A percentile compares a stretch with the other conserved stretches of the same genome.
phyloP scores from a whole-genome alignment of 352 stramenopile genomes.

The Phytophthora vignae region DNA sequence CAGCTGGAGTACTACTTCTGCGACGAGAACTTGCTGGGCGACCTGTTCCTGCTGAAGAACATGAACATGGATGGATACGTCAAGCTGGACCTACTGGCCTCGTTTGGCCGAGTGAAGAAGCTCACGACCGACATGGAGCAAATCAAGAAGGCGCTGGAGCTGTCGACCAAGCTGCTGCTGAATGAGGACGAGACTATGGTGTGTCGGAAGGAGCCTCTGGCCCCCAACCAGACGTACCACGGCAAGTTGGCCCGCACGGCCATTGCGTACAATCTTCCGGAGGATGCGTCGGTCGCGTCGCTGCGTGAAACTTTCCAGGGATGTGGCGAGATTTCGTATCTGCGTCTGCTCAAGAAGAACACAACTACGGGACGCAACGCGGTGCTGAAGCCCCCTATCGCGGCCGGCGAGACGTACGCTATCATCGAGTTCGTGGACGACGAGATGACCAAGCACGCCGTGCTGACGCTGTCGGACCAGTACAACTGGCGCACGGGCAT shows the following conservation, averaged over 20 bases:
- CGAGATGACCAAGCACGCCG: constrained; percentile 90
- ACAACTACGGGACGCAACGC: constrained; percentile 87
- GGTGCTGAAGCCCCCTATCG: constrained; percentile 89
- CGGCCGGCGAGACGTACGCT: constrained; percentile 86
- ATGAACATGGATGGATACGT: constrained; percentile 92
- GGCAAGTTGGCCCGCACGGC: constrained; percentile 85
- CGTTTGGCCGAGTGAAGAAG: constrained; percentile 89
- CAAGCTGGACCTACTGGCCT: constrained; percentile 85
- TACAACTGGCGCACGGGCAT: constrained; percentile 91
- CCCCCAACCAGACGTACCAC: constrained; percentile 86
- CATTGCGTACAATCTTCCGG: constrained; percentile 89
- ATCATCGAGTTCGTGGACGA: constrained; percentile 92
- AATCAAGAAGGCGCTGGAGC: constrained; percentile 83
- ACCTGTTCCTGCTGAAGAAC: constrained; percentile 90
- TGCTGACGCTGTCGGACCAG: constrained; percentile 86
- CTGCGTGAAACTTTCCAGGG: constrained; percentile 86
- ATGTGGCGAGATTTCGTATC: constrained; percentile 87
- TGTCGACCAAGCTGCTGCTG: constrained; percentile 87
- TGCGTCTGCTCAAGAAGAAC: constrained; percentile 91
- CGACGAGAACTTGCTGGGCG: constrained; percentile 87
- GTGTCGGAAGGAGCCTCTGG: constrained; percentile 85
- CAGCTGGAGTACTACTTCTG: constrained; percentile 92
- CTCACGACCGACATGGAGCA: constrained; percentile 86
- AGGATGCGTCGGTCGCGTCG: constrained; percentile 86
- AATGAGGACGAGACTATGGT: constrained; percentile 88